phyloP scores from a whole-genome alignment of 148 eudicot genomes.

The Camellia lanceoleosa region DNA sequence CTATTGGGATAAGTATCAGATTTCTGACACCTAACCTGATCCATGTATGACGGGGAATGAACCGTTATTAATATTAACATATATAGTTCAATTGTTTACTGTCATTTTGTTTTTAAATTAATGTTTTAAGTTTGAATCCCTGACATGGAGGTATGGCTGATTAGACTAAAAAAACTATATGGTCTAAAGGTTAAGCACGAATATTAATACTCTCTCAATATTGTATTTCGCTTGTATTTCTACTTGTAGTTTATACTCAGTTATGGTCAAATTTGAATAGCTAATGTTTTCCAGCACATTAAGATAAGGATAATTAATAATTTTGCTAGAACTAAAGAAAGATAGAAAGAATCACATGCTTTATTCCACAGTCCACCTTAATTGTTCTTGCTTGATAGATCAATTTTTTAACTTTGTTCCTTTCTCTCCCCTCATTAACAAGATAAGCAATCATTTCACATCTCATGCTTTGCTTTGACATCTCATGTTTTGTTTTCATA shows the following conservation, averaged over 20 bases:
- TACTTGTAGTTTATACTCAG: not conserved
- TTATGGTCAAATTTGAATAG: not conserved
- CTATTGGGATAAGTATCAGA: no score
- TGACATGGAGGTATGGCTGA: no score
- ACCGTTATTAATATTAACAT: no score
- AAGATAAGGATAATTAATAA: not conserved
- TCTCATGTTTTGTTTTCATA: no score
- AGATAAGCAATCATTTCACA: not conserved
- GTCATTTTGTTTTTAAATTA: no score
- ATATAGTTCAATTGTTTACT: no score
- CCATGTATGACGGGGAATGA: no score
- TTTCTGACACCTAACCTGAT: no score
- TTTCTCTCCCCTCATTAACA: not conserved
- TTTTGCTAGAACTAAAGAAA: not conserved
- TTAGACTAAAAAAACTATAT: no score
- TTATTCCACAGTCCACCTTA: conserved; percentile 3
- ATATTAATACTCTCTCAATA: no score
- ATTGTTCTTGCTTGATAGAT: conserved; percentile 11
- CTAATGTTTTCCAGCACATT: not conserved
- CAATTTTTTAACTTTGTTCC: not conserved
- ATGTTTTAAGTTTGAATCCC: no score
- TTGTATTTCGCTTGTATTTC: not conserved
- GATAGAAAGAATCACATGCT: not conserved
- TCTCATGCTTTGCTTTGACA: not conserved
- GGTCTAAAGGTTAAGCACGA: no score